Percentiles rank a stretch among this genome's conserved stretches.
These are phyloP conservation scores for Kandelia obovata DNA, from an alignment of 345 rosid species.

Conservation along the genomic window DNA sequence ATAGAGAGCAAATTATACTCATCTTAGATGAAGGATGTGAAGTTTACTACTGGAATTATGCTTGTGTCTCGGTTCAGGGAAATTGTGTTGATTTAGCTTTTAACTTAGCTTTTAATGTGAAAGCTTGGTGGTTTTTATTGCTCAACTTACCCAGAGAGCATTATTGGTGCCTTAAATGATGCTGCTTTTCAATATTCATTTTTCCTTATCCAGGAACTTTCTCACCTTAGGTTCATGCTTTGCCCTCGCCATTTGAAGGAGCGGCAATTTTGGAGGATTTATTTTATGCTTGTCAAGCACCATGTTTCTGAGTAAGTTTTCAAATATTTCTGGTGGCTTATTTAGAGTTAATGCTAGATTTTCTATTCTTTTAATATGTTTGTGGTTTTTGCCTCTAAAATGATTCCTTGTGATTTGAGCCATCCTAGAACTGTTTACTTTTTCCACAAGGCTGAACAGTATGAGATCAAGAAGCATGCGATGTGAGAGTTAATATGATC, in stretches of 20 bases:
- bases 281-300: constrained; percentile 65
- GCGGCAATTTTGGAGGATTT: constrained; percentile 74
- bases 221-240: constrained; percentile 69
- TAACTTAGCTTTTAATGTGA: background rate
- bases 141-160: background rate
- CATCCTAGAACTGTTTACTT: too few species aligned
- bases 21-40: too few species aligned
- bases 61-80: too few species aligned
- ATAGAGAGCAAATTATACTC: background rate
- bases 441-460: too few species aligned
- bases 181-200: constrained; percentile 1
- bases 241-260: constrained; percentile 83
- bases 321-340: background rate
- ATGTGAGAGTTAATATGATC: too few species aligned
- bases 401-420: too few species aligned
- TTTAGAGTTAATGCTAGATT: background rate
- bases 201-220: constrained; percentile 53
- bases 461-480: too few species aligned
- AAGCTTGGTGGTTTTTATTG: constrained; percentile 8
- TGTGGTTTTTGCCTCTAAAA: too few species aligned
- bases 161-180: background rate
- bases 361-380: too few species aligned
- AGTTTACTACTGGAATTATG: too few species aligned
- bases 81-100: background rate
- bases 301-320: constrained; percentile 58